Conservation (phyloP, 2,329 filamentous ascomycete species). For the Ambrosiella beaveri region DNA sequence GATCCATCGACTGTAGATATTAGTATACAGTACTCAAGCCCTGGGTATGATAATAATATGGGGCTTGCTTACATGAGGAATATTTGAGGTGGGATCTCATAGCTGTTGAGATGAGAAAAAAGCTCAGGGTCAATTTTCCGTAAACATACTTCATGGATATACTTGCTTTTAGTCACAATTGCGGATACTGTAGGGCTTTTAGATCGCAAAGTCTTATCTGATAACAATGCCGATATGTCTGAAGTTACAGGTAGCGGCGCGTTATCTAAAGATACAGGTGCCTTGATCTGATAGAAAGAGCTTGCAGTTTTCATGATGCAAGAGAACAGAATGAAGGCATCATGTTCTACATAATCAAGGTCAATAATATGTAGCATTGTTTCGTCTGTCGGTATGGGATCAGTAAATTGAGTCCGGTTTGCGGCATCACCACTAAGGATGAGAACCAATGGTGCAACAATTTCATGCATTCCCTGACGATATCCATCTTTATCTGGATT, state of each 20-base stretch:
- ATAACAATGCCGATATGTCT: background rate
- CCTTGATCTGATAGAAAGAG: slow-evolving; percentile 59
- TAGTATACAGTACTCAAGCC: background rate
- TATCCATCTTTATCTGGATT: slow-evolving; percentile 76
- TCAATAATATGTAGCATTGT: slow-evolving; percentile 52
- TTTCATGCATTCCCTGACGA: slow-evolving; percentile 96
- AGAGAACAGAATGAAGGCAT: slow-evolving; percentile 73
- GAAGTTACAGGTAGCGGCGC: background rate
- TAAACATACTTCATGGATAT: slow-evolving; percentile 71
- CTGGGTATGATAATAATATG: background rate
- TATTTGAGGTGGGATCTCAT: slow-evolving; percentile 89
- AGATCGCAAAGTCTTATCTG: background rate
- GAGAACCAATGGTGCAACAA: slow-evolving; percentile 77
- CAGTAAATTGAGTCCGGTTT: slow-evolving; percentile 14
- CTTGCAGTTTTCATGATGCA: slow-evolving; percentile 77
- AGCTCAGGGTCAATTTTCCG: slow-evolving; percentile 69
- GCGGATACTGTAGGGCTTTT: slow-evolving; percentile 21
- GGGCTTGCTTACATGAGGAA: slow-evolving; percentile 55
- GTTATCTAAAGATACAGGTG: background rate
- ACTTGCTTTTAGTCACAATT: slow-evolving; percentile 71
- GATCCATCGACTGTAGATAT: slow-evolving; percentile 59
- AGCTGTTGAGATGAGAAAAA: slow-evolving; percentile 57
- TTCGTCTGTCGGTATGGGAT: slow-evolving; percentile 16
- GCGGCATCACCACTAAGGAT: slow-evolving; percentile 63
- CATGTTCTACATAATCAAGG: slow-evolving; percentile 63